These are phyloP conservation scores for Meyerozyma athensensis DNA, from an alignment of 1,139 yeast species.

Conservation along the genomic window DNA sequence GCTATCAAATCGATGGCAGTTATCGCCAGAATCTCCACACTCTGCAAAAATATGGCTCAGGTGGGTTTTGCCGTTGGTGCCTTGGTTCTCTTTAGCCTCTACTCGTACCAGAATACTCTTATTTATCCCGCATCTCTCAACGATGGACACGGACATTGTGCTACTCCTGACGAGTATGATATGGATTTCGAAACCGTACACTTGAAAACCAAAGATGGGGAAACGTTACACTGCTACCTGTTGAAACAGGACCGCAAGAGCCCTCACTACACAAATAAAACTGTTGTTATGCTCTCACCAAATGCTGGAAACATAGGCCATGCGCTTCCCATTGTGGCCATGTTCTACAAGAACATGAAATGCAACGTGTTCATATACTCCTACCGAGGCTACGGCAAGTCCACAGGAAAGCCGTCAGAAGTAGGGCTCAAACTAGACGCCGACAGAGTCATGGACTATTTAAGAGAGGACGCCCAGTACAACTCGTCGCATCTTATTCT, in stretches of 20 bases:
- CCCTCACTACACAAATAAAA: constrained; percentile 50
- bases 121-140: constrained; percentile 83
- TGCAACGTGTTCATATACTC: constrained; percentile 83
- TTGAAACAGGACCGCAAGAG: constrained; percentile 43
- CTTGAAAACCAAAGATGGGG: constrained; percentile 67
- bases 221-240: constrained; percentile 38
- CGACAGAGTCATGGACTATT: constrained; percentile 59
- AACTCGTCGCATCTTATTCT: constrained; percentile 54
- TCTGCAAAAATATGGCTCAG: constrained; percentile 10
- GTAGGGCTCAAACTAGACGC: constrained; percentile 81
- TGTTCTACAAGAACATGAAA: constrained; percentile 60
- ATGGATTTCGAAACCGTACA: constrained; percentile 58
- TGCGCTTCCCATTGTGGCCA: constrained; percentile 74
- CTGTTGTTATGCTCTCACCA: constrained; percentile 78
- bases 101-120: constrained; percentile 61
- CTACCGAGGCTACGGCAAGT: constrained; percentile 87
- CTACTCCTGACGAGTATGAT: constrained; percentile 69
- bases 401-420: constrained; percentile 78
- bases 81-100: constrained; percentile 50
- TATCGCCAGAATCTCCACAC: background rate
- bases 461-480: constrained; percentile 51
- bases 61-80: constrained; percentile 34
- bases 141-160: constrained; percentile 70
- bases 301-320: constrained; percentile 98
- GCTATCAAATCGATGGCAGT: background rate